Evolutionary conservation across 78 protist species (phyloP).

Genomic region (Chrysochromulina tobinii): DNA sequence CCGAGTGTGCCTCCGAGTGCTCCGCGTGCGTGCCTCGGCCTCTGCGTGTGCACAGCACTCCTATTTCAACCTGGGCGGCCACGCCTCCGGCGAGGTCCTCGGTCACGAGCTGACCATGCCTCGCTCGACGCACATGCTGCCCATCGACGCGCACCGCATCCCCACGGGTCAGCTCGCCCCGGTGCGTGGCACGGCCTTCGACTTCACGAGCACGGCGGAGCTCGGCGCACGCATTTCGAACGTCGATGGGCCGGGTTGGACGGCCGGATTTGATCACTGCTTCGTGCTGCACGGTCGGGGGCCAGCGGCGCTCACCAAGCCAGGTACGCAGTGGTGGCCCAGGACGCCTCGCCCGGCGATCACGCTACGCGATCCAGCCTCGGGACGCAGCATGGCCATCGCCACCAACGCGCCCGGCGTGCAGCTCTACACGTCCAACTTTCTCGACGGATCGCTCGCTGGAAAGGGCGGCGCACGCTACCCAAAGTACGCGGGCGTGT

Average conservation of each 20-base stretch:
- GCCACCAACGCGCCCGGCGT: conserved; percentile 27
- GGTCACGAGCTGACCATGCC: neutral
- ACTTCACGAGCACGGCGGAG: neutral
- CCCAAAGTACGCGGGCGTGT: conserved; percentile 10
- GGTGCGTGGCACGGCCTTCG: neutral
- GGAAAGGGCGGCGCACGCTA: neutral
- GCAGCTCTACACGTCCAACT: conserved; percentile 38
- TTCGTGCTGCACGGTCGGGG: neutral
- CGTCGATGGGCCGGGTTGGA: neutral
- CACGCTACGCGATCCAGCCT: neutral
- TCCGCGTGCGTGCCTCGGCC: too few relatives aligned
- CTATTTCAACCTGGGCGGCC: too few relatives aligned
- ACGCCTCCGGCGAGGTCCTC: neutral
- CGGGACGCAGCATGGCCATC: neutral
- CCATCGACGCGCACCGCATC: too few relatives aligned
- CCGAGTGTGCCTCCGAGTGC: too few relatives aligned
- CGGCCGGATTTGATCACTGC: neutral
- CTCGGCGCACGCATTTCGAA: neutral
- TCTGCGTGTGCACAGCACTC: too few relatives aligned
- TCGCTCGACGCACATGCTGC: neutral
- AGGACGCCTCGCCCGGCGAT: neutral
- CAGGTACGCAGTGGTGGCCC: neutral
- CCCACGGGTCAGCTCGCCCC: too few relatives aligned
- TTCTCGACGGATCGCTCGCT: neutral
- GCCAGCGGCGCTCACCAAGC: neutral